Evolutionary conservation across 495 filamentous ascomycete species (phyloP).

Genomic region (Copromyces sp.): DNA sequence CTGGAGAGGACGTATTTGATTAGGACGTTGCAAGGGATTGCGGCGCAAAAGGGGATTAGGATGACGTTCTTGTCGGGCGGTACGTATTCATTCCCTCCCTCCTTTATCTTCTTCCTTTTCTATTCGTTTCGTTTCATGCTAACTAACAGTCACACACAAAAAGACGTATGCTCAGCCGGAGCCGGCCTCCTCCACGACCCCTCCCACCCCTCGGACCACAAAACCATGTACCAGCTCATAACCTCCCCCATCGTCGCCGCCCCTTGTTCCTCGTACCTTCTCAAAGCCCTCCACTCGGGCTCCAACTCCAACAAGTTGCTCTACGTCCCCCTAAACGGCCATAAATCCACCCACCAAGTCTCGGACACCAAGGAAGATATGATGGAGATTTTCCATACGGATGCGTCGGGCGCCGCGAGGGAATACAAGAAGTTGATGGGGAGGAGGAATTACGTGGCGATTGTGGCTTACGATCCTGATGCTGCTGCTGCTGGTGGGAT

Average conservation of each 20-base stretch:
- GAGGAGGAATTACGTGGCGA: slow-evolving; percentile 84
- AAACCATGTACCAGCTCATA: slow-evolving; percentile 99
- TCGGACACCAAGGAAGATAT: slow-evolving; percentile 97
- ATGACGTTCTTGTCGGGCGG: slow-evolving; percentile 93
- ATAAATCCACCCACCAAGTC: slow-evolving; percentile 56
- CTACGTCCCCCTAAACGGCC: slow-evolving; percentile 85
- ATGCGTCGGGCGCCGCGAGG: slow-evolving; percentile 67
- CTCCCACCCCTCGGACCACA: slow-evolving; percentile 79
- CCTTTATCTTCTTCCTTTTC: background rate
- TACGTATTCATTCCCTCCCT: slow-evolving; percentile 23
- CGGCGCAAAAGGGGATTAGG: slow-evolving; percentile 82
- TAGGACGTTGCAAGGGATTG: slow-evolving; percentile 86
- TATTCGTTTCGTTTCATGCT: too few relatives aligned
- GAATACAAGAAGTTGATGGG: slow-evolving; percentile 89
- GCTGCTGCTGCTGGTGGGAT: slow-evolving; percentile 49
- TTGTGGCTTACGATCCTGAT: slow-evolving; percentile 87
- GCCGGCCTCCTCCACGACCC: slow-evolving; percentile 95
- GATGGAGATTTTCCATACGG: slow-evolving; percentile 96
- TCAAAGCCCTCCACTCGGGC: slow-evolving; percentile 86
- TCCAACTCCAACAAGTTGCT: slow-evolving; percentile 88
- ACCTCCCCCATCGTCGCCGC: slow-evolving; percentile 83
- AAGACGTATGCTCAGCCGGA: slow-evolving; percentile 80
- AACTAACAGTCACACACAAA: too few relatives aligned
- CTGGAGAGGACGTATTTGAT: slow-evolving; percentile 95
- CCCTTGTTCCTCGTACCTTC: slow-evolving; percentile 70